phyloP scores from a whole-genome alignment of 257 asterid species.

The Primulina eburnea region DNA sequence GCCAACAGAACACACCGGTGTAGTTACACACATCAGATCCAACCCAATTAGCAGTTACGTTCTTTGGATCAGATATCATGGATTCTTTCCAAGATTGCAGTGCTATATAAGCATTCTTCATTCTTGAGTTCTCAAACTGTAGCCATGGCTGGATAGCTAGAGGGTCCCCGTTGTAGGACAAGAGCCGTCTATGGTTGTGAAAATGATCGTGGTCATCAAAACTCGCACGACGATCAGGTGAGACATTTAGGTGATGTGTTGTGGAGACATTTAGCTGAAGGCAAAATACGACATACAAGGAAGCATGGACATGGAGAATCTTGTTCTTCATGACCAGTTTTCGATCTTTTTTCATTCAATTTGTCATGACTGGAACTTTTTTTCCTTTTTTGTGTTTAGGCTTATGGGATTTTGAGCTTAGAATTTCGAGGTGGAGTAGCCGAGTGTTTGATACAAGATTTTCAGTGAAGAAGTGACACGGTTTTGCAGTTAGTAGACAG shows the following conservation, averaged over 20 bases:
- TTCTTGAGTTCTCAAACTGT: constrained; percentile 38
- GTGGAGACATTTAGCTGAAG: constrained; percentile 24
- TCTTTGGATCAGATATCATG: constrained; percentile 57
- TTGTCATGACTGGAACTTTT: background rate
- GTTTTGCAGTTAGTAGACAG: background rate
- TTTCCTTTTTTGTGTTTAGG: no score
- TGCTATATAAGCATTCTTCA: constrained; percentile 60
- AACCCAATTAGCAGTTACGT: constrained; percentile 48
- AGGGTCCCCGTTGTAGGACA: constrained; percentile 48
- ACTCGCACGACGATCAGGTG: background rate
- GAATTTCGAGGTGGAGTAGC: background rate
- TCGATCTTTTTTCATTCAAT: background rate
- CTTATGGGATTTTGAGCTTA: background rate
- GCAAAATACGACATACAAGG: constrained; percentile 24
- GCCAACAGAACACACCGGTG: constrained; percentile 60
- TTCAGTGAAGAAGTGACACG: background rate
- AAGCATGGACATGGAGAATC: constrained; percentile 11
- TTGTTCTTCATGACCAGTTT: constrained; percentile 10
- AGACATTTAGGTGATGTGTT: constrained; percentile 5
- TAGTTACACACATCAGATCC: constrained; percentile 60
- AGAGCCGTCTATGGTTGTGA: constrained; percentile 25
- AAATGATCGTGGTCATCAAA: background rate
- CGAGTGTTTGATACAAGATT: background rate
- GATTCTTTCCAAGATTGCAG: constrained; percentile 62
- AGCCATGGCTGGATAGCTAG: constrained; percentile 47